Evolutionary conservation across 371 early-diverging fungal species (phyloP), one percentile per base, ranked within the genome.

Genomic region (Mucor piriformis): DNA sequence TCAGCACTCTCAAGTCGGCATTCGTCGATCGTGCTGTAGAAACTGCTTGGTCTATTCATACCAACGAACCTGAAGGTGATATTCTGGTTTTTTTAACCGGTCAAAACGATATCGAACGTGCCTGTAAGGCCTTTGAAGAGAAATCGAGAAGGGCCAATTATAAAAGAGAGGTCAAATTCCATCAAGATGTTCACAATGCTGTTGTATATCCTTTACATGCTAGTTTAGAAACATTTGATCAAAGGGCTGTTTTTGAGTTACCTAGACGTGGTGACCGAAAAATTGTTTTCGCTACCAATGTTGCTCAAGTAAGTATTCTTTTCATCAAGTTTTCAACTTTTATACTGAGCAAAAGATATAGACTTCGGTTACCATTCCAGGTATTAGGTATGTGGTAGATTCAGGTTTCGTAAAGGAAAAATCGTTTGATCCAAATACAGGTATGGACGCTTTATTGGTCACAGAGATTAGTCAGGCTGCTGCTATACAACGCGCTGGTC

Each of bases 241-340:
- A 96, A 79, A 84, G 85, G 57, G 89, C 93, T 44, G 95, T 97
- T 27, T 98, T 98, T 82, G 94, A 94, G 52, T 88, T 88, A 3
- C 85, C 97, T 0, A 92, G 90, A 16, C 79, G 80, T 12, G 86
- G 87, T 1, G 85, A 85, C 0, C 82, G 98, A 32, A 99, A 99
- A 63, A 88, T 99, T 32, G 96, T 99, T 12, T 85, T 99, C 67
- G 93, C 99, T 3, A 99, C 99, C 34, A 99, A 99, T 72, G 99
- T 99, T 70, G 99, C 99, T 33, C 99, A 99, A 81, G 98, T 97
- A 44, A 88, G 88, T 18, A 25, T 37, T 35, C 24, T 48, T 2
- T 2, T 23, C 24, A 8, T 47, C 12, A 2, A 16, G 7, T 16
- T 6, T 6, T 11, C 5, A 34, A 43, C 2, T 1, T 3, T 23